These are phyloP conservation scores for Apiotrichum mycotoxinovorans DNA, from an alignment of 1,284 basidiomycete species.

Conservation along the genomic window DNA sequence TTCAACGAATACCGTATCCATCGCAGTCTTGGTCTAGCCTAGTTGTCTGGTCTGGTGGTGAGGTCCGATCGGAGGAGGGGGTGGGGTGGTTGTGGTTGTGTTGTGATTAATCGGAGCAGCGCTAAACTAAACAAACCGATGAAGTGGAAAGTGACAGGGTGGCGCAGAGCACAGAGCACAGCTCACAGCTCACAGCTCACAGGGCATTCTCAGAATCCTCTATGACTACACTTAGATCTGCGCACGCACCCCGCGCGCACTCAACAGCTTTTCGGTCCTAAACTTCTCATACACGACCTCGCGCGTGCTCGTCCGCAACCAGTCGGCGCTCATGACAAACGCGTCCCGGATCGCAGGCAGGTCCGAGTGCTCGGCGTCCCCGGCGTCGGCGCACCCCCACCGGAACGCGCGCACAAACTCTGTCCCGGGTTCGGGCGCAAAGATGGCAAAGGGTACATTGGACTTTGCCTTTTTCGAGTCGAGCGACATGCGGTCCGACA, in stretches of 20 bases:
- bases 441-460: slow-evolving; percentile 25
- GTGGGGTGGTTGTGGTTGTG: no score
- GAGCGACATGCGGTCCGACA: slow-evolving; percentile 10
- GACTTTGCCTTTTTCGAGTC: slow-evolving; percentile 11
- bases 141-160: no score
- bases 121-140: no score
- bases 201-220: no score
- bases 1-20: no score
- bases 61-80: no score
- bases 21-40: no score
- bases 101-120: no score
- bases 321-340: slow-evolving; percentile 27
- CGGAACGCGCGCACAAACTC: slow-evolving; percentile 26
- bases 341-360: slow-evolving; percentile 29
- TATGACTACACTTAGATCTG: background rate
- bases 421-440: slow-evolving; percentile 19
- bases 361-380: slow-evolving; percentile 32
- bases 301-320: slow-evolving; percentile 32
- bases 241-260: slow-evolving; percentile 3
- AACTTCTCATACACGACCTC: slow-evolving; percentile 46
- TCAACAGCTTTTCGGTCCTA: slow-evolving; percentile 39
- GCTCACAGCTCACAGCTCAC: background rate
- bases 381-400: slow-evolving; percentile 39
- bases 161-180: background rate
- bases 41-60: no score